These are phyloP conservation scores for Strigomonas galati DNA, from an alignment of 208 protist species.

Conservation along the genomic window DNA sequence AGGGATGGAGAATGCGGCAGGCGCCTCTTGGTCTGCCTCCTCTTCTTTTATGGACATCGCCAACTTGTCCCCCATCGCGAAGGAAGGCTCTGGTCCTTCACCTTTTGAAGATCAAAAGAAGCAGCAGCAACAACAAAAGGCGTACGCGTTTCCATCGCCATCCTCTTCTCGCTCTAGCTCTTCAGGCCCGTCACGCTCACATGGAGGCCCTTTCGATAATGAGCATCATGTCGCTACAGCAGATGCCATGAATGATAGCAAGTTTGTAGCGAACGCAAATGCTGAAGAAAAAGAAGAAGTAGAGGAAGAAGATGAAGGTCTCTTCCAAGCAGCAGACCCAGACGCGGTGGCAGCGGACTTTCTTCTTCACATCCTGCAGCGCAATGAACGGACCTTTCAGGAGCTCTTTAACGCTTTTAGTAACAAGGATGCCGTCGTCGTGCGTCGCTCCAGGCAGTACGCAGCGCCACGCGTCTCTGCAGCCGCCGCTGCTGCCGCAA, in stretches of 20 bases:
- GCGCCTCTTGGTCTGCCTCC: neutral
- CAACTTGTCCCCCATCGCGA: neutral
- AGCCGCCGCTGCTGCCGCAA: conserved; percentile 19
- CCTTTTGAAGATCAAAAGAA: neutral
- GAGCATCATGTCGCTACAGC: no score
- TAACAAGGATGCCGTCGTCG: neutral
- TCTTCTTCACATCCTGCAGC: conserved; percentile 33
- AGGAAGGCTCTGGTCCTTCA: neutral
- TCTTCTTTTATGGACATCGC: neutral
- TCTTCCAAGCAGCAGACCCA: neutral
- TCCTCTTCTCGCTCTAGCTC: neutral
- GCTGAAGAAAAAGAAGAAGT: neutral
- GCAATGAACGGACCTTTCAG: conserved; percentile 56
- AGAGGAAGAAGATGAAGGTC: neutral
- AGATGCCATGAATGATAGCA: neutral
- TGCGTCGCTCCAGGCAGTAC: neutral
- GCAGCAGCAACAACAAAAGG: neutral
- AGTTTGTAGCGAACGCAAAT: neutral
- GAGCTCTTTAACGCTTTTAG: conserved; percentile 38
- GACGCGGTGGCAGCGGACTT: neutral
- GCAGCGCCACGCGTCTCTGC: conserved; percentile 31
- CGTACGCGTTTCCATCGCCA: neutral
- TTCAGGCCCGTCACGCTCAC: no score
- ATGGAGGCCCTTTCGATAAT: no score
- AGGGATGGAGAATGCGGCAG: neutral